Evolutionary conservation across 1,284 basidiomycete species (phyloP), one percentile per base, ranked within the genome.

Genomic region (Austroboletus rostrupii): DNA sequence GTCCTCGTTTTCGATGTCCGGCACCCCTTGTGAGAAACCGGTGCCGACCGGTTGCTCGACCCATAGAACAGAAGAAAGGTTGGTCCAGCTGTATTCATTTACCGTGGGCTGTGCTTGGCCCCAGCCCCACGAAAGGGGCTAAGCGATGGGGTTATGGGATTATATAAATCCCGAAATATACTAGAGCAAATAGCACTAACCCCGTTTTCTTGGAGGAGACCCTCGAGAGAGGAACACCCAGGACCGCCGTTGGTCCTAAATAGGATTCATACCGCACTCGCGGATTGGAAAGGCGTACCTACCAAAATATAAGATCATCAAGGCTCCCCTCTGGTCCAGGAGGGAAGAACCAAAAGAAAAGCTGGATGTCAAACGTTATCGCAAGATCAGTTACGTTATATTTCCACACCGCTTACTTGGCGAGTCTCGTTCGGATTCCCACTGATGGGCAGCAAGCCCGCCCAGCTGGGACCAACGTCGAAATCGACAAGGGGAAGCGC

Each of bases 271-370:
- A 10, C 40, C 42, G 29, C 21, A 32, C 11, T 21, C 23, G 1
- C 28, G 19, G n/a, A 33, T 31, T 33, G 31, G 5, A 36, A 20
- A 40, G 47, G 35, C 29, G 20, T 20, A 32, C 52, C 39, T 53
- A 80, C 88, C 89, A 87, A 70, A 87, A 83, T 49, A 87, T 80
- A 45, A 90, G 62, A 59, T 90, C 85, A 57, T 90, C 83, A 13
- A 78, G 61, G 49, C 80, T 86, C 12, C 83, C 84, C 59, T 81
- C 70, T 10, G 83, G 83, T 7, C 84, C 85, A 1, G 87, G 82
- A 38, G 89, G 89, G 71, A 90, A 90, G 69, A 90, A 86, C 90
- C 89, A 92, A 70, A 92, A 92, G 74, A 87, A 92, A 10, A 91
- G 73, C 83, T 91, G 48, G 48, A 33, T 19, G 39, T 40, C 42